Evolutionary conservation across 2,329 filamentous ascomycete genomes (phyloP).

Genomic region (Apiospora malaysiana): DNA sequence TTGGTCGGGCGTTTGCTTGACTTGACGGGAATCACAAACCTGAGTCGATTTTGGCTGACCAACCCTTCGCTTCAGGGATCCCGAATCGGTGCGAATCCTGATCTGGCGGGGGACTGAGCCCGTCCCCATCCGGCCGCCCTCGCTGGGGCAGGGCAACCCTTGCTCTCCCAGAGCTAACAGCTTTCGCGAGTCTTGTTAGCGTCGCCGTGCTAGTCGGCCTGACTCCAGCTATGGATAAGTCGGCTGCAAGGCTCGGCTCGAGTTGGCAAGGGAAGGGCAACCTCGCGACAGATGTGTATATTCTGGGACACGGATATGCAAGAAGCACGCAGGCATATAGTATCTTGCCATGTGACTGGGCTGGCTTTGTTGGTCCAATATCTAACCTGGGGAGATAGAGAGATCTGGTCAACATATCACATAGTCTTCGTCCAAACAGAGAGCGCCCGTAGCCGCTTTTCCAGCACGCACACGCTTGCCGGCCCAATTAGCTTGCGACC

Average conservation of each 20-base stretch:
- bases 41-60: neutral
- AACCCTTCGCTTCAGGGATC: neutral
- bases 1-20: neutral
- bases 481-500: constrained; percentile 3
- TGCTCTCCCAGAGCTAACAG: neutral
- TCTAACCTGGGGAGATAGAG: too few relatives aligned
- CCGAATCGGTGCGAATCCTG: constrained; percentile 11
- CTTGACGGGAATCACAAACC: neutral
- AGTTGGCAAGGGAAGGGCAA: neutral
- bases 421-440: neutral
- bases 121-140: neutral
- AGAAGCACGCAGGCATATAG: neutral
- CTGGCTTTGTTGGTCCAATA: neutral
- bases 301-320: neutral
- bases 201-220: neutral
- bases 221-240: neutral
- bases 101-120: neutral
- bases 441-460: constrained; percentile 12
- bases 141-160: constrained; percentile 3
- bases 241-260: neutral
- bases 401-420: neutral
- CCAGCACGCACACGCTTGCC: constrained; percentile 5
- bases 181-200: constrained; percentile 6
- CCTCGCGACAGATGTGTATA: neutral
- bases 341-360: too few relatives aligned